A percentile compares a stretch with the other conserved stretches of the same genome.
Evolutionary conservation across 106 monocot species (phyloP).

Genomic region (Dendrobium huoshanense): DNA sequence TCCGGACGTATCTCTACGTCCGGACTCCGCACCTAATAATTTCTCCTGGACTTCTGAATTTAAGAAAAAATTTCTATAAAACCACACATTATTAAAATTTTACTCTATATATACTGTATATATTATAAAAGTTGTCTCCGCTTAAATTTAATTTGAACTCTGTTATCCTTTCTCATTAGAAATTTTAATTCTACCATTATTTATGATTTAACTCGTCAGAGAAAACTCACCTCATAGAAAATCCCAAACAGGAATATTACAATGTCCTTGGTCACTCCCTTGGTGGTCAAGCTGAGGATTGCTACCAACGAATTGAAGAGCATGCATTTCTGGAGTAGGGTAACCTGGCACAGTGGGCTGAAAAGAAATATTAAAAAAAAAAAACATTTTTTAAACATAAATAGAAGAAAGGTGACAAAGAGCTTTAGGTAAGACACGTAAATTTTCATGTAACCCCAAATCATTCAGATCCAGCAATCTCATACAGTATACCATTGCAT

Average conservation of each 20-base stretch:
- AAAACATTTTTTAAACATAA: no score
- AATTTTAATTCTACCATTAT: no score
- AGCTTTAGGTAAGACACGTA: neutral
- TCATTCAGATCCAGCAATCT: neutral
- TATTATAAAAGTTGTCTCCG: no score
- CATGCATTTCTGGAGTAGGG: slow-evolving; percentile 45
- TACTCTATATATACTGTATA: no score
- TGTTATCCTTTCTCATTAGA: no score
- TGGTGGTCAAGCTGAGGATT: slow-evolving; percentile 52
- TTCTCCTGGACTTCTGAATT: no score
- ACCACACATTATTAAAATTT: no score
- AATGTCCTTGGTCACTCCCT: slow-evolving; percentile 44
- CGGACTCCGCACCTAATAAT: no score
- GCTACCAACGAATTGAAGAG: slow-evolving; percentile 46
- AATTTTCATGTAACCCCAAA: neutral
- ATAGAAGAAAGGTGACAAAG: neutral
- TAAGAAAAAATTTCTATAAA: no score
- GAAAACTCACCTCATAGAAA: slow-evolving; percentile 32
- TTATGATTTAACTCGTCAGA: neutral
- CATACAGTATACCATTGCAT: neutral
- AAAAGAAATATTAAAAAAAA: neutral
- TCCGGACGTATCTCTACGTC: no score
- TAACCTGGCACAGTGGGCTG: slow-evolving; percentile 33
- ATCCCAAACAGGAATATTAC: slow-evolving; percentile 71
- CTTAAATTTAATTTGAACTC: no score